Conservation (phyloP, 2,329 filamentous ascomycete species). For the Diplocarpon mali region DNA sequence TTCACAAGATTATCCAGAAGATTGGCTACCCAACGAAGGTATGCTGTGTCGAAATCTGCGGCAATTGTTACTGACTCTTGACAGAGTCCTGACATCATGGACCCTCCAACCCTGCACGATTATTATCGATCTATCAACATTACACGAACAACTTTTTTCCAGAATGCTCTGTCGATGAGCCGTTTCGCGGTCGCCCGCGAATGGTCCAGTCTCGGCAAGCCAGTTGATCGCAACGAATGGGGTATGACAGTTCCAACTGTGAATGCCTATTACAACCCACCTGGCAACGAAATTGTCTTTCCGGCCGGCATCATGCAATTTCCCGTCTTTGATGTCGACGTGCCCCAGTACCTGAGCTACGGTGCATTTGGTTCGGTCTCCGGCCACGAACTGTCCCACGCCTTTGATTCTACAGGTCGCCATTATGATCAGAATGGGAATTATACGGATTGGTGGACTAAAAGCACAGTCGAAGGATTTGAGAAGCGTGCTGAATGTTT, state of each 20-base stretch:
- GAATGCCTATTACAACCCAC: conserved; percentile 57
- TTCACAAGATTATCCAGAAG: conserved; percentile 56
- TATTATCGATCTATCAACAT: conserved; percentile 47
- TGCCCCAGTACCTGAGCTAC: conserved; percentile 56
- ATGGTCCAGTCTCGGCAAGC: conserved; percentile 49
- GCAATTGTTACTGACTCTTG: conserved; percentile 8
- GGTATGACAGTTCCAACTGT: conserved; percentile 47
- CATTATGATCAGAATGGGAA: conserved; percentile 55
- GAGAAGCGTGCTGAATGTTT: conserved; percentile 52
- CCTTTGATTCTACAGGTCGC: conserved; percentile 55
- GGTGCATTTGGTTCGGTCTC: conserved; percentile 58
- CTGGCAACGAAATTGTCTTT: conserved; percentile 57
- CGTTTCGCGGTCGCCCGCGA: conserved; percentile 35
- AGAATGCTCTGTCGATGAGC: conserved; percentile 43
- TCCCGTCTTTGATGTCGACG: conserved; percentile 50
- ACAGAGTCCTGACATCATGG: conserved; percentile 46
- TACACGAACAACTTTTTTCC: conserved; percentile 41
- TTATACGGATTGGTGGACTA: conserved; percentile 56
- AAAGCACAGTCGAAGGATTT: conserved; percentile 47
- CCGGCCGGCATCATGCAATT: conserved; percentile 60
- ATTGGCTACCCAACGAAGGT: conserved; percentile 53
- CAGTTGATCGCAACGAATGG: conserved; percentile 50
- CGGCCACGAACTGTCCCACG: conserved; percentile 60
- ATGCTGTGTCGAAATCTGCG: not conserved
- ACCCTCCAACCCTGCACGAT: conserved; percentile 41